Evolutionary conservation across 352 stramenopile species (phyloP).

Genomic region (Pythium guiyangense): DNA sequence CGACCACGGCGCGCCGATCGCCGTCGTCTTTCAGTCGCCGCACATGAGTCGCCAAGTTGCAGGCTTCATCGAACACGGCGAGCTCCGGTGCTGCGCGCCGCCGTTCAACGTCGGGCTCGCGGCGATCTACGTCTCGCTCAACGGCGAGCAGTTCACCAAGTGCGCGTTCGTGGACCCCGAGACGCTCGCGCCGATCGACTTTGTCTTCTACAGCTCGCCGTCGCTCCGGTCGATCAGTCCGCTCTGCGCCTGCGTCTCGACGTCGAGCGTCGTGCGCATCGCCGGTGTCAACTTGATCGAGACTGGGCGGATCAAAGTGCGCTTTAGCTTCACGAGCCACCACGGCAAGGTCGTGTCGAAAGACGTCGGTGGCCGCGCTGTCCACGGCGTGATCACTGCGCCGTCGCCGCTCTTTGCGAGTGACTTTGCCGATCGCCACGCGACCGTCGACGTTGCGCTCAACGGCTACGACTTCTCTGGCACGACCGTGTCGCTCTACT

Average conservation of each 20-base stretch:
- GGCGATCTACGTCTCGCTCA: slow-evolving; percentile 63
- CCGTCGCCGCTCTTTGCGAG: slow-evolving; percentile 39
- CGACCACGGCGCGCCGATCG: slow-evolving; percentile 58
- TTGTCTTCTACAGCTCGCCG: slow-evolving; percentile 73
- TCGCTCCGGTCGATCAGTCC: slow-evolving; percentile 49
- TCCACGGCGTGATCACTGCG: slow-evolving; percentile 45
- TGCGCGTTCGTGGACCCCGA: slow-evolving; percentile 60
- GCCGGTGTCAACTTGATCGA: slow-evolving; percentile 69
- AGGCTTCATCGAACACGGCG: slow-evolving; percentile 60
- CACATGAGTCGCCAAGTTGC: slow-evolving; percentile 52
- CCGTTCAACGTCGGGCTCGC: slow-evolving; percentile 53
- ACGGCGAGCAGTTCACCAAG: slow-evolving; percentile 70
- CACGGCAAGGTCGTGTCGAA: slow-evolving; percentile 29
- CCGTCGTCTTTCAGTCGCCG: slow-evolving; percentile 54
- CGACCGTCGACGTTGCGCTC: slow-evolving; percentile 52
- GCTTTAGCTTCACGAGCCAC: slow-evolving; percentile 33
- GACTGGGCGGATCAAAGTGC: slow-evolving; percentile 69
- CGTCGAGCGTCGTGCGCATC: slow-evolving; percentile 48
- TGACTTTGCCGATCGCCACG: slow-evolving; percentile 42
- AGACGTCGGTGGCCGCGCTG: slow-evolving; percentile 27
- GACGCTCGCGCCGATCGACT: slow-evolving; percentile 36
- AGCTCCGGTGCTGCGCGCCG: slow-evolving; percentile 61
- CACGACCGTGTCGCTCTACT: slow-evolving; percentile 38
- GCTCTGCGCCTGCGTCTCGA: slow-evolving; percentile 43
- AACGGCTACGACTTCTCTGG: slow-evolving; percentile 69